Conservation (phyloP, 1,284 basidiomycete species). For the Fistulinella staudtii region DNA sequence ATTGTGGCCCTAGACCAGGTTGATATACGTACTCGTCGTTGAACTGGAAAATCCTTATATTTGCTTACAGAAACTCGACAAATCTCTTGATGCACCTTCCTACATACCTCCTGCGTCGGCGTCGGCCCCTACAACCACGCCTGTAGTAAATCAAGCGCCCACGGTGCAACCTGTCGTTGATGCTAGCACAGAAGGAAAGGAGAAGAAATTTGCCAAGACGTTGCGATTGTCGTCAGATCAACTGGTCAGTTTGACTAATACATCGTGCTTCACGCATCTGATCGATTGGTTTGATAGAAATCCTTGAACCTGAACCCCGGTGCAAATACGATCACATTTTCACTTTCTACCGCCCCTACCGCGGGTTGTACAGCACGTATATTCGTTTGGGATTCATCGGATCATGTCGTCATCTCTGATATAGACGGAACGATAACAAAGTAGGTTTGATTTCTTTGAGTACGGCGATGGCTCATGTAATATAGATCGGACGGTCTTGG, state of each 20-base stretch:
- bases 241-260: conserved; percentile 45
- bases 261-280: neutral
- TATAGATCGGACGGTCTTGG: conserved; percentile 92
- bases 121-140: conserved; percentile 29
- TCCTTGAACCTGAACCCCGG: conserved; percentile 83
- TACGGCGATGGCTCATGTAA: neutral
- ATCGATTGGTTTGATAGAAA: conserved; percentile 53
- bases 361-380: conserved; percentile 90
- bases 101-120: conserved; percentile 12
- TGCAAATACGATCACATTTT: conserved; percentile 91
- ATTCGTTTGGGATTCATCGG: conserved; percentile 92
- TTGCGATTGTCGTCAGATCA: conserved; percentile 84
- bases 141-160: conserved; percentile 19
- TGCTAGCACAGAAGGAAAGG: conserved; percentile 10
- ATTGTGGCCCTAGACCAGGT: conserved; percentile 23
- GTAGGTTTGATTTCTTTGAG: conserved; percentile 42
- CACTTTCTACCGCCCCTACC: conserved; percentile 84
- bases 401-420: conserved; percentile 92
- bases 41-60: conserved; percentile 4
- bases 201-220: conserved; percentile 83
- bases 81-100: neutral
- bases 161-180: conserved; percentile 21
- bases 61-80: conserved; percentile 11
- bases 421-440: conserved; percentile 99
- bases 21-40: neutral